Base-by-base conservation (phyloP, 2,329 filamentous ascomycete genomes). In the Pseudopyricularia javanii region DNA sequence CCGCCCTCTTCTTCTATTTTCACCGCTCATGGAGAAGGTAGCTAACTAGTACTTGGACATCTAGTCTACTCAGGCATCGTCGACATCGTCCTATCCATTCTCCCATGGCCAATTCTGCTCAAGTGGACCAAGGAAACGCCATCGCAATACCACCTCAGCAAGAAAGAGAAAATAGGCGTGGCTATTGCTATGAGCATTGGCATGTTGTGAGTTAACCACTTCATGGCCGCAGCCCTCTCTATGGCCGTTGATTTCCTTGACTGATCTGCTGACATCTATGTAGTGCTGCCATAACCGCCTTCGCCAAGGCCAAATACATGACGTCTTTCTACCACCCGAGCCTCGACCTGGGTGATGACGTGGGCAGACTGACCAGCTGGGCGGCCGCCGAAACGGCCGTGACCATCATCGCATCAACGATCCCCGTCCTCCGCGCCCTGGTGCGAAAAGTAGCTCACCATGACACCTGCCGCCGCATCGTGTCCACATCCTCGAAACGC, bases 81-180 rank as follows among this genome's bases (percentile, higher is more conserved):
- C 49, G 68, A 71, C 33, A 63, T 70, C n/a, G 59, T 68, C 17
- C 60, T 70, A 2, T 65, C 68, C 1, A 49, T 62, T 2, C 56
- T 70, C 22, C 68, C 69, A 1, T 71, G 68, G 68, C 55, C 62
- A 7, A 64, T 69, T 53, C 62, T 69, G 20, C 30, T 43, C 28
- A 52, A 52, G 40, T 45, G 40, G 40, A 32, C 45, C 40, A 26
- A 30, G 50, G 33, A 48, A n/a, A 45, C 35, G 1, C 8, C 28
- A 3, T 61, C 60, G 56, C 58, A 63, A 11, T 54, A 70, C 7
- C 62, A 67, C 14, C 69, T 70, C 60, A 62, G 59, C 24, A 61
- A 58, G 32, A 66, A 64, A 45, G 68, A 69, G 24, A 70, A 69
- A 52, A 58, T 68, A 22, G 62, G 64, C 4, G 63, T 70, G 9